Base-by-base conservation (phyloP, 768 basidiomycete genomes). In the Neoboletus subvelutipes region DNA sequence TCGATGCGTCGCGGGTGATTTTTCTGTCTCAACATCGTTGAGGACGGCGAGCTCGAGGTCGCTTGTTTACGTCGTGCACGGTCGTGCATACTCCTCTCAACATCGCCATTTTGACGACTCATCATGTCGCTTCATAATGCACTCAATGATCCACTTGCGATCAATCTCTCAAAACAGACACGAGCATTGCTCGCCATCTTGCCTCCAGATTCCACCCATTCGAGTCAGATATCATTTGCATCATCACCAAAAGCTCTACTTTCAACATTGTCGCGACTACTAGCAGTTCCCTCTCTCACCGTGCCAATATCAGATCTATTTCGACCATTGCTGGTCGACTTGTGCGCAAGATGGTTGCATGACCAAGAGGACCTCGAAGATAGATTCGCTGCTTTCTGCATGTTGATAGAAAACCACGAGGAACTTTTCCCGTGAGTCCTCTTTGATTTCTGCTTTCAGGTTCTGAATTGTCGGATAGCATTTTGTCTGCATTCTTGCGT, bases 321-420 rank as follows among this genome's bases (percentile, higher is more conserved):
- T 73, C 76, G 88, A 58, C 94, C 95, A 4, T 72, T 98, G 51
- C 70, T 93, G 39, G 64, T 88, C 28, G 90, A 96, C 70, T 73
- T 98, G 26, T 87, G 86, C 64, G 89, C 89, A 4, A 74, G 90
- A 64, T 97, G 92, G 93, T 67, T 95, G 41, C 75, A 86, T n/a
- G 74, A 77, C 20, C 64, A 77, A 37, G 71, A 79, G 41, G 73
- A 78, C 56, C 62, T 75, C 24, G 79, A 83, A 53, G 79, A 81
- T 39, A 78, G 81, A 63, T 72, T 86, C 46, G 74, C 79, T 46
- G 85, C 86, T 4, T 72, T 89, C n/a, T 84, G 80, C 63, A 71
- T 82, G 56, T 72, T 92, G 53, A 64, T 90, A 28, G 85, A 88
- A 75, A 76, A 80, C 33, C 85, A 90, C 60, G 81, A 84, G 65